phyloP scores from a whole-genome alignment of 768 basidiomycete genomes.

The Auriscalpium microsporum region DNA sequence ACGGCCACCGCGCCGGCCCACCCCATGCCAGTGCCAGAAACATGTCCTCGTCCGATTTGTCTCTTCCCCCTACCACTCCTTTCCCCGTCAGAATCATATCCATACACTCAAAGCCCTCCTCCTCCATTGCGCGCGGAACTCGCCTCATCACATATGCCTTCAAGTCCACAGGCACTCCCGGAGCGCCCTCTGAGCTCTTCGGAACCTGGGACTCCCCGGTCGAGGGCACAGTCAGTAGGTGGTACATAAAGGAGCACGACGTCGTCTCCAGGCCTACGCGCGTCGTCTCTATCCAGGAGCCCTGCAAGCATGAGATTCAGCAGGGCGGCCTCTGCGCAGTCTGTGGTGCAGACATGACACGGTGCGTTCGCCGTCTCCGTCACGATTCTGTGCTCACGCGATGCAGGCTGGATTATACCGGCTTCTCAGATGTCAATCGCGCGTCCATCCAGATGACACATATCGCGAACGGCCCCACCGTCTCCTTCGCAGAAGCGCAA shows the following conservation, averaged over 20 bases:
- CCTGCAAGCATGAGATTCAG: slow-evolving; percentile 96
- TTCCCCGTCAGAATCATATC: slow-evolving; percentile 81
- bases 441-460: slow-evolving; percentile 94
- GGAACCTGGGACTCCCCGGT: slow-evolving; percentile 88
- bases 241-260: slow-evolving; percentile 63
- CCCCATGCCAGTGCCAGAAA: background rate
- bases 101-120: slow-evolving; percentile 41
- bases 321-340: slow-evolving; percentile 86
- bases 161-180: slow-evolving; percentile 42
- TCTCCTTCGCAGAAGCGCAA: slow-evolving; percentile 87
- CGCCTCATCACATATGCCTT: slow-evolving; percentile 83
- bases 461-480: slow-evolving; percentile 82
- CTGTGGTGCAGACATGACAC: slow-evolving; percentile 93
- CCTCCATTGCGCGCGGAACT: slow-evolving; percentile 56
- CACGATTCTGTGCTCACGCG: slow-evolving; percentile 11
- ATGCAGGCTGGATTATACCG: slow-evolving; percentile 74
- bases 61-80: slow-evolving; percentile 69
- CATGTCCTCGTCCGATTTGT: slow-evolving; percentile 42
- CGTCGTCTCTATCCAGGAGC: slow-evolving; percentile 68
- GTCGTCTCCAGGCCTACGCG: slow-evolving; percentile 47
- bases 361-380: slow-evolving; percentile 38
- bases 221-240: slow-evolving; percentile 66
- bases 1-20: no score
- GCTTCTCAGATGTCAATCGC: slow-evolving; percentile 77
- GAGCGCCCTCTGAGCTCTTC: slow-evolving; percentile 54